Conservation (phyloP, 805 yeast species). For the Yamadazyma insecticola region DNA sequence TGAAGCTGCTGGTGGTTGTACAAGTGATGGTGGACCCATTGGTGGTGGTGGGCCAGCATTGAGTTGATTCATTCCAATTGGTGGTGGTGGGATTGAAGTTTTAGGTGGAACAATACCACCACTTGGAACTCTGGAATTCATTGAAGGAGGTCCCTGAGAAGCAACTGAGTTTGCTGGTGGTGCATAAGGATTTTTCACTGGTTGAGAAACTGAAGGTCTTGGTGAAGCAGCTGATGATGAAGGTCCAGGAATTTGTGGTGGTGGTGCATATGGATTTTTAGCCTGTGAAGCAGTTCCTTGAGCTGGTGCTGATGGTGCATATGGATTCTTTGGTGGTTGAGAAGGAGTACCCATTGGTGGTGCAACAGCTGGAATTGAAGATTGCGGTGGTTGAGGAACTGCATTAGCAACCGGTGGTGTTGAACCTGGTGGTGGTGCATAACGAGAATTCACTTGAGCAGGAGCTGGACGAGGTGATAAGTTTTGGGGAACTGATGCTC, state of each 20-base stretch:
- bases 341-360: slow-evolving; percentile 14
- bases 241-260: slow-evolving; percentile 9
- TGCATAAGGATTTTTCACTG: slow-evolving; percentile 11
- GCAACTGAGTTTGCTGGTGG: no score
- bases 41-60: slow-evolving; percentile 11
- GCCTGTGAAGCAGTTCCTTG: no score
- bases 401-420: slow-evolving; percentile 6
- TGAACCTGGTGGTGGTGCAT: slow-evolving; percentile 27
- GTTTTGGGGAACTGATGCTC: slow-evolving; percentile 12
- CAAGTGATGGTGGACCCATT: slow-evolving; percentile 4
- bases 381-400: slow-evolving; percentile 8
- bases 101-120: slow-evolving; percentile 12
- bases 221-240: slow-evolving; percentile 6
- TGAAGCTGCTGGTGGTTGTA: slow-evolving; percentile 22
- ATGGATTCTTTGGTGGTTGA: slow-evolving; percentile 20
- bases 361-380: slow-evolving; percentile 6
- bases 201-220: neutral
- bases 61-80: slow-evolving; percentile 2
- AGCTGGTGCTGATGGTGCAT: slow-evolving; percentile 24
- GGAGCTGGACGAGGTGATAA: slow-evolving; percentile 17
- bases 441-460: slow-evolving; percentile 24
- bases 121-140: slow-evolving; percentile 8
- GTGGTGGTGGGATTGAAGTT: slow-evolving; percentile 9
- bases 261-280: slow-evolving; percentile 27
- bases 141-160: slow-evolving; percentile 1